Base-by-base conservation (phyloP, 768 basidiomycete genomes). In the Suillus tomentosus region DNA sequence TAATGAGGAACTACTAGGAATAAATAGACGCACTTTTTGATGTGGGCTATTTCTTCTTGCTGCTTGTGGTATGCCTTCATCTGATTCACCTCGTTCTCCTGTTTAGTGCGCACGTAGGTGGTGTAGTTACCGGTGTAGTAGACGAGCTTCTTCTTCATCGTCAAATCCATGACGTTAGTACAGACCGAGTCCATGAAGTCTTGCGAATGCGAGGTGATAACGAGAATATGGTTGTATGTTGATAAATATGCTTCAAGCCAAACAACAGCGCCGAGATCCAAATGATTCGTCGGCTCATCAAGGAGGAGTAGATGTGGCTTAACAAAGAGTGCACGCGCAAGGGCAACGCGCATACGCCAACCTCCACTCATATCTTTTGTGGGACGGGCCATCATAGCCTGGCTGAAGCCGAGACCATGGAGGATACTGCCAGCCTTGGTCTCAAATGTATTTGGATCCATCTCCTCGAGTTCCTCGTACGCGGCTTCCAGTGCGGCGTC, bases 1-100 rank as follows among this genome's bases (percentile, higher is more conserved):
- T 48, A 70, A 68, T 48, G 19, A 67, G 48, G 56, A 31, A 24
- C 19, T 45, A 24, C 65, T 34, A 37, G 42, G 19, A 42, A 57
- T 37, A 51, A 19, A 43, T 10, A 62, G 17, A 77, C 85, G 62
- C 73, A 95, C 95, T 96, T 95, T 81, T 98, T 99, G 79, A 99
- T 98, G 78, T 99, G 96, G 27, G 87, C 86, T 70, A 98, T 99
- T 79, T 99, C 96, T 55, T 99, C 96, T 77, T 99, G 96, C 76
- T 99, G 96, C 79, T 99, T 99, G 71, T 88, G 73, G 78, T 98
- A 99, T 60, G 96, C 97, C 84, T 99, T 99, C 95, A 98, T 97
- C 81, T 97, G 95, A 78, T 99, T 99, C 74, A 95, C 90, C 82
- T 99, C 96, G 82, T 99, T 99, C 84, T 99, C 96, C 70, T 80